Percentiles rank a stretch among this genome's conserved stretches.
These are phyloP conservation scores for Ganoderma sp. DNA, from an alignment of 1,284 basidiomycete species.

Conservation along the genomic window DNA sequence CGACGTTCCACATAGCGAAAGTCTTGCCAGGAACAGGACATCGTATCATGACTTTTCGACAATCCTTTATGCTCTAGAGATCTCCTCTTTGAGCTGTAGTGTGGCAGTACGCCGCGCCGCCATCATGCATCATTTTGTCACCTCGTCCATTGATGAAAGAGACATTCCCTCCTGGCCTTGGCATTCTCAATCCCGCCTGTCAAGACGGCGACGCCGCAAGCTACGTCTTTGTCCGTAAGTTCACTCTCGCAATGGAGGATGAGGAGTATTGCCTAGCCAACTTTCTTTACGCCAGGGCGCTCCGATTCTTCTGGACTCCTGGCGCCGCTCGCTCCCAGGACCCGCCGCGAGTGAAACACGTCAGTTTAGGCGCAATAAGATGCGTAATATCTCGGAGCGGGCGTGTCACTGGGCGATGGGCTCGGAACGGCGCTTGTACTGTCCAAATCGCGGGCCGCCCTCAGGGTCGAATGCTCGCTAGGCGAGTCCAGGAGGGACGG, in stretches of 20 bases:
- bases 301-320: conserved; percentile 7
- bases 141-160: background rate
- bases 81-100: conserved; percentile 3
- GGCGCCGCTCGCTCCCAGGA: conserved; percentile 3
- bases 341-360: conserved; percentile 8
- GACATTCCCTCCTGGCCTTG: background rate
- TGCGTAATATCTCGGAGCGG: background rate
- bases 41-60: conserved; percentile 19
- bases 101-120: conserved; percentile 13
- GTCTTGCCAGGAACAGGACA: background rate
- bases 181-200: background rate
- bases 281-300: conserved; percentile 4
- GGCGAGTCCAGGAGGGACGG: background rate
- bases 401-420: background rate
- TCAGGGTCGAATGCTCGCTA: conserved; percentile 8
- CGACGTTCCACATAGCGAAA: background rate
- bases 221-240: background rate
- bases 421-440: background rate
- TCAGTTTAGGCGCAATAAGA: background rate
- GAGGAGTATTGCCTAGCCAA: background rate
- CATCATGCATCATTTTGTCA: conserved; percentile 5
- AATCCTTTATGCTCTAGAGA: conserved; percentile 21
- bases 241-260: background rate
- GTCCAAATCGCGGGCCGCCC: background rate
- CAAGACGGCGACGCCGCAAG: background rate